Evolutionary conservation across 345 rosid species (phyloP).

Genomic region (Schrenkiella parvula): DNA sequence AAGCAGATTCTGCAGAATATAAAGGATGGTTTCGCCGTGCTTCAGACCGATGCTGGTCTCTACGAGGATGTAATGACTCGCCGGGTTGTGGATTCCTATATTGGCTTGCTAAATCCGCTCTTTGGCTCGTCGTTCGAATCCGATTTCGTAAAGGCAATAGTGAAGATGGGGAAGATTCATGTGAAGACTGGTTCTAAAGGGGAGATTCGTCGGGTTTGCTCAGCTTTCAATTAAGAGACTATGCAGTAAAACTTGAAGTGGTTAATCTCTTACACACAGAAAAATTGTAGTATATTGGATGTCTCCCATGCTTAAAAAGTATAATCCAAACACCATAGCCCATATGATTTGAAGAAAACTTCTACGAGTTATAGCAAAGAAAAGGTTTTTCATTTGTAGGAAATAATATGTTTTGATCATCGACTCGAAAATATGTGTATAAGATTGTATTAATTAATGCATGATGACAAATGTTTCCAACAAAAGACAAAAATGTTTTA

Average conservation of each 20-base stretch:
- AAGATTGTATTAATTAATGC: neutral
- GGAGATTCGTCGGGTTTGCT: conserved; percentile 62
- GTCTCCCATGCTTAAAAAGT: neutral
- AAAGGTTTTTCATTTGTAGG: neutral
- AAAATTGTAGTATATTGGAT: neutral
- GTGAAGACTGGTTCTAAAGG: conserved; percentile 63
- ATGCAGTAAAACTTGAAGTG: neutral
- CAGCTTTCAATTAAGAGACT: conserved; percentile 42
- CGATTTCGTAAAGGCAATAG: conserved; percentile 61
- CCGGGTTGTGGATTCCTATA: conserved; percentile 47
- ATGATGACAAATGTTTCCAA: too few relatives aligned
- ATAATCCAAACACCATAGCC: neutral
- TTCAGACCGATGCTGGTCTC: conserved; percentile 70
- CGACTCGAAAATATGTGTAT: neutral
- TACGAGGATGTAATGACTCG: conserved; percentile 51
- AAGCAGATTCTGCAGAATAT: conserved; percentile 58
- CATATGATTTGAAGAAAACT: neutral
- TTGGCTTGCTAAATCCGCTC: conserved; percentile 32
- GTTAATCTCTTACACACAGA: neutral
- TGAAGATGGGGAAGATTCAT: conserved; percentile 63
- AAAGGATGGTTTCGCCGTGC: conserved; percentile 59
- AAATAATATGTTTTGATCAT: neutral
- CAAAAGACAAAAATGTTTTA: neutral
- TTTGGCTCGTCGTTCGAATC: conserved; percentile 42
- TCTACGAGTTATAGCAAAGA: neutral